A percentile compares a stretch with the other conserved stretches of the same genome.
Evolutionary conservation across 495 filamentous ascomycete species (phyloP).

Genomic region (Eremomyces bilateralis): DNA sequence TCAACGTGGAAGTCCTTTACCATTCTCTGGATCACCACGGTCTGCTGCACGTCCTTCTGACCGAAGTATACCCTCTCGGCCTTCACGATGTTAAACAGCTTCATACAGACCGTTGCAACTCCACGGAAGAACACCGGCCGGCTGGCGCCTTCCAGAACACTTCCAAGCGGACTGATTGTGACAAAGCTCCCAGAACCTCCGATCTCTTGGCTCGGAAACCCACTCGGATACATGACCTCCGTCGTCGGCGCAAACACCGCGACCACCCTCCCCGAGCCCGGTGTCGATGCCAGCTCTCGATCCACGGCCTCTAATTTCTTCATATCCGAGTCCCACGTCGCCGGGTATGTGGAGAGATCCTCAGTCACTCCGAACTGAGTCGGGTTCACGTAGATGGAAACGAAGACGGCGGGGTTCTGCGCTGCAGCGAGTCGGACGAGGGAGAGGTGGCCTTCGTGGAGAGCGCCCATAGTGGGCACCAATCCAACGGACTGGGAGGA

Average conservation of each 20-base stretch:
- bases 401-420: slow-evolving; percentile 67
- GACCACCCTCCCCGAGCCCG: slow-evolving; percentile 38
- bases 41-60: slow-evolving; percentile 96
- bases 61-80: slow-evolving; percentile 89
- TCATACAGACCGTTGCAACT: slow-evolving; percentile 92
- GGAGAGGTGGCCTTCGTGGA: slow-evolving; percentile 77
- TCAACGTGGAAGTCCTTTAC: slow-evolving; percentile 74
- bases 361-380: slow-evolving; percentile 87
- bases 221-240: slow-evolving; percentile 63
- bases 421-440: slow-evolving; percentile 67
- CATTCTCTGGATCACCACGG: slow-evolving; percentile 68
- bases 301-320: slow-evolving; percentile 44
- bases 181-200: slow-evolving; percentile 64
- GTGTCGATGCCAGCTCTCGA: slow-evolving; percentile 35
- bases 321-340: slow-evolving; percentile 67
- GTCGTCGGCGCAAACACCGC: slow-evolving; percentile 75
- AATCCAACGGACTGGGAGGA: slow-evolving; percentile 57
- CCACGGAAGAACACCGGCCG: slow-evolving; percentile 93
- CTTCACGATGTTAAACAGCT: slow-evolving; percentile 79
- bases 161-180: slow-evolving; percentile 66
- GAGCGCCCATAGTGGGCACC: slow-evolving; percentile 91
- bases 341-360: slow-evolving; percentile 70
- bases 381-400: slow-evolving; percentile 87
- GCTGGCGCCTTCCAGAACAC: slow-evolving; percentile 59
- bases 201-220: slow-evolving; percentile 58